Evolutionary conservation across 2,329 filamentous ascomycete species (phyloP).

Genomic region (Ilyonectria sp.): DNA sequence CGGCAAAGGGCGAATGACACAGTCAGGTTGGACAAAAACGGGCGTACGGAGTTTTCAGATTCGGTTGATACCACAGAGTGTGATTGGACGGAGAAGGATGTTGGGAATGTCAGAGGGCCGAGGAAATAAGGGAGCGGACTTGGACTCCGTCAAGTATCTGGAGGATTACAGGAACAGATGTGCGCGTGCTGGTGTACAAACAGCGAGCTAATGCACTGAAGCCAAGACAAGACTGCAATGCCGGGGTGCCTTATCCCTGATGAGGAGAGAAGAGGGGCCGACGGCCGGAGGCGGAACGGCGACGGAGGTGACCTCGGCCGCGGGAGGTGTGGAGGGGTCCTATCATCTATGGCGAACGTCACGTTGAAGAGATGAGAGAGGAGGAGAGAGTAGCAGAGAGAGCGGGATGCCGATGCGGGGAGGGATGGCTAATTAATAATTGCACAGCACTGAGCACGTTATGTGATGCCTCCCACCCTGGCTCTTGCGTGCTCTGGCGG

Average conservation of each 20-base stretch:
- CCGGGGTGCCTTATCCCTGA: conserved; percentile 7
- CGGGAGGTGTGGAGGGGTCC: not conserved
- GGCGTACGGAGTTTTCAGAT: conserved; percentile 45
- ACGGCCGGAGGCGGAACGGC: conserved; percentile 18
- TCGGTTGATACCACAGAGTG: conserved; percentile 23
- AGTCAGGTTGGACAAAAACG: conserved; percentile 18
- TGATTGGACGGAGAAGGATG: conserved; percentile 34
- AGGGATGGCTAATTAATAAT: conserved; percentile 12
- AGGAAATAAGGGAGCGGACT: conserved; percentile 40
- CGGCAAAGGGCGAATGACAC: conserved; percentile 1
- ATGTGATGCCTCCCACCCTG: conserved; percentile 19
- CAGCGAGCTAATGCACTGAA: conserved; percentile 12
- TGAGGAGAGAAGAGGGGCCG: conserved; percentile 22
- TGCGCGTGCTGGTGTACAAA: conserved; percentile 8
- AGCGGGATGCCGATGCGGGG: conserved; percentile 7
- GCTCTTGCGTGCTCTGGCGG: conserved; percentile 32
- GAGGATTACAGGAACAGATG: conserved; percentile 8
- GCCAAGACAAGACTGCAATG: not conserved
- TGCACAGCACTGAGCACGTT: not conserved
- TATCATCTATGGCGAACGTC: not conserved
- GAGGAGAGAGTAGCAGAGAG: not conserved
- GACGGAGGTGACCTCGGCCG: conserved; percentile 18
- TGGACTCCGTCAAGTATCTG: conserved; percentile 38
- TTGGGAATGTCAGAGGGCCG: conserved; percentile 21
- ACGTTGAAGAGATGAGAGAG: conserved; percentile 13